These are phyloP conservation scores for Hymenoscyphus infarciens DNA, from an alignment of 2,329 filamentous ascomycete genomes.

Conservation along the genomic window DNA sequence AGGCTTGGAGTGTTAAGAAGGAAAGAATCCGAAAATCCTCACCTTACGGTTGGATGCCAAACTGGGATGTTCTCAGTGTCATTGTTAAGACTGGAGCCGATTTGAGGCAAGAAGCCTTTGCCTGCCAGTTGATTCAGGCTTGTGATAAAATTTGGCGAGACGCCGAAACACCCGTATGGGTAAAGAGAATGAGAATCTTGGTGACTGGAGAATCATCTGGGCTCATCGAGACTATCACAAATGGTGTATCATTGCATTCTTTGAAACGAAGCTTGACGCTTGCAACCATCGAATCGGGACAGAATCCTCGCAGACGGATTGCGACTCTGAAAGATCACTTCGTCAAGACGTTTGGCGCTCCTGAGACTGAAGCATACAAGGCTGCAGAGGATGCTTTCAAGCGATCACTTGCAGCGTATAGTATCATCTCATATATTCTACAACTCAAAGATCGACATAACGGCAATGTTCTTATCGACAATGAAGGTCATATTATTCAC, in stretches of 20 bases:
- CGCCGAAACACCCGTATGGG: constrained; percentile 74
- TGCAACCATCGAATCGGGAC: constrained; percentile 66
- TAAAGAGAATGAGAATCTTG: constrained; percentile 81
- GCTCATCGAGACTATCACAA: constrained; percentile 83
- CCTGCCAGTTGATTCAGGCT: constrained; percentile 77
- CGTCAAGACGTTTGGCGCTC: constrained; percentile 70
- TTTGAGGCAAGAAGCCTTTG: constrained; percentile 80
- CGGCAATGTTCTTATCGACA: constrained; percentile 81
- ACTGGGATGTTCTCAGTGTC: constrained; percentile 82
- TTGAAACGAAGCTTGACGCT: constrained; percentile 79
- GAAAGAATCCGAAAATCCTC: constrained; percentile 80
- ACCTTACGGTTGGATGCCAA: constrained; percentile 85
- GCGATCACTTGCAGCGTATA: constrained; percentile 78
- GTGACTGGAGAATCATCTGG: constrained; percentile 83
- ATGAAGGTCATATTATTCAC: constrained; percentile 80
- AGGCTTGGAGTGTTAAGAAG: constrained; percentile 81
- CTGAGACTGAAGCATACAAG: constrained; percentile 65
- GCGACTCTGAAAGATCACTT: constrained; percentile 81
- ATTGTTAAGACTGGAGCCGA: constrained; percentile 86
- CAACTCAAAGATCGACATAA: constrained; percentile 86
- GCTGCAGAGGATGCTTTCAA: constrained; percentile 76
- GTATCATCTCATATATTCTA: constrained; percentile 77
- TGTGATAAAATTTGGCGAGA: constrained; percentile 81
- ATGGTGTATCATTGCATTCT: constrained; percentile 82
- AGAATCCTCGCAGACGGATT: constrained; percentile 71